These are phyloP conservation scores for Diutina siamensis DNA, from an alignment of 1,139 yeast species.

Conservation along the genomic window DNA sequence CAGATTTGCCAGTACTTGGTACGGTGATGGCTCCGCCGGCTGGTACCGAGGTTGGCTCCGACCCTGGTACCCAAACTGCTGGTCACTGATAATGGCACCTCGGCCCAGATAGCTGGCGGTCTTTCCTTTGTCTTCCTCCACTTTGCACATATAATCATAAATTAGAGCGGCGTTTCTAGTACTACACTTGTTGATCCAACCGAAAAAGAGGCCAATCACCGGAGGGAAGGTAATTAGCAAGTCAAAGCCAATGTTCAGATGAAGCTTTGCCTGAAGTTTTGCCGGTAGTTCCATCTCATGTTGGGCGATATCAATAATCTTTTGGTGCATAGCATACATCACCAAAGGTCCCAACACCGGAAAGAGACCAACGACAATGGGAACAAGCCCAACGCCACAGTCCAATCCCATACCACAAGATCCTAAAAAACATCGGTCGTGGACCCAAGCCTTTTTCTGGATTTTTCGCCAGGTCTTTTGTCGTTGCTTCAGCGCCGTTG, in stretches of 20 bases:
- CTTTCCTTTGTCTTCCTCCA: slow-evolving; percentile 17
- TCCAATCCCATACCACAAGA: slow-evolving; percentile 61
- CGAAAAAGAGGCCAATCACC: slow-evolving; percentile 57
- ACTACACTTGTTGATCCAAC: slow-evolving; percentile 81
- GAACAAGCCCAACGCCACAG: slow-evolving; percentile 70
- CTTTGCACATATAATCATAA: slow-evolving; percentile 35
- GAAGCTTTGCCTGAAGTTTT: slow-evolving; percentile 51
- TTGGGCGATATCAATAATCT: slow-evolving; percentile 49
- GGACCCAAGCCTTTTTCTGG: slow-evolving; percentile 74
- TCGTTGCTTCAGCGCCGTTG: slow-evolving; percentile 48
- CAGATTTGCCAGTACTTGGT: neutral
- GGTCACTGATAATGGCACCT: neutral
- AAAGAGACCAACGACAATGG: slow-evolving; percentile 45
- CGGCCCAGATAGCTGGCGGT: neutral
- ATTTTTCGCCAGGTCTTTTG: slow-evolving; percentile 58
- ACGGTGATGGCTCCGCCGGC: neutral
- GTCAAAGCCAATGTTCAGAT: slow-evolving; percentile 64
- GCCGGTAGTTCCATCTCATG: slow-evolving; percentile 47
- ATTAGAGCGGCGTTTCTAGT: slow-evolving; percentile 78
- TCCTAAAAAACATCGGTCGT: slow-evolving; percentile 72
- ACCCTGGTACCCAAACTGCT: neutral
- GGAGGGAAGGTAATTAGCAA: slow-evolving; percentile 70
- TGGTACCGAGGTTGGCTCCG: neutral
- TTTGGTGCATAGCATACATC: slow-evolving; percentile 68
- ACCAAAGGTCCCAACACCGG: slow-evolving; percentile 75